Evolutionary conservation across 2,329 filamentous ascomycete species (phyloP).

Genomic region (Trichoderma sp.): DNA sequence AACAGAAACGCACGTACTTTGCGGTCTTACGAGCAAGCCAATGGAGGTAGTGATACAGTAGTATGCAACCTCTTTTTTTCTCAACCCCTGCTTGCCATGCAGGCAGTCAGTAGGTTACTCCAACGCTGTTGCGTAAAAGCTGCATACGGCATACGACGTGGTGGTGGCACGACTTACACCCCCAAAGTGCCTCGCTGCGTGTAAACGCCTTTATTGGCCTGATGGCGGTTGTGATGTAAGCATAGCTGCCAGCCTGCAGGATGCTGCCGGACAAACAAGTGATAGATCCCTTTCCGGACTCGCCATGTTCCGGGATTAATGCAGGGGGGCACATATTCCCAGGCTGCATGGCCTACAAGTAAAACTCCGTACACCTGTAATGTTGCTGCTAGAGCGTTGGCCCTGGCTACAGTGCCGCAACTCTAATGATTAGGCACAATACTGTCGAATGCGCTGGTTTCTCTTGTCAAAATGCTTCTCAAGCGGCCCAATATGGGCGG

Average conservation of each 20-base stretch:
- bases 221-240: not conserved
- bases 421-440: not conserved
- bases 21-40: not conserved
- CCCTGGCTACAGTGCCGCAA: not conserved
- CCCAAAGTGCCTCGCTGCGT: not conserved
- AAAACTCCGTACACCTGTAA: not conserved
- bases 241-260: conserved; percentile 1
- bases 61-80: conserved; percentile 16
- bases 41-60: not conserved
- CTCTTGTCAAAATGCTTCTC: not conserved
- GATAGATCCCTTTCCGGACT: conserved; percentile 9
- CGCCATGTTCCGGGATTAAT: not conserved
- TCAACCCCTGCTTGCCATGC: not conserved
- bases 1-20: not conserved
- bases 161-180: not conserved
- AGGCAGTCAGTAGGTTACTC: not conserved
- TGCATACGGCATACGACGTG: not conserved
- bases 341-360: not conserved
- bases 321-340: not conserved
- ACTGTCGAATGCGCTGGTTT: not conserved
- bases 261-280: not conserved
- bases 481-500: not conserved
- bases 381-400: not conserved
- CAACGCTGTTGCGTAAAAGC: not conserved
- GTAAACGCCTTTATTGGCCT: not conserved